Percentiles rank a stretch among this genome's conserved stretches.
phyloP scores from a whole-genome alignment of 495 filamentous ascomycete genomes.

The Penicillium paradoxum region DNA sequence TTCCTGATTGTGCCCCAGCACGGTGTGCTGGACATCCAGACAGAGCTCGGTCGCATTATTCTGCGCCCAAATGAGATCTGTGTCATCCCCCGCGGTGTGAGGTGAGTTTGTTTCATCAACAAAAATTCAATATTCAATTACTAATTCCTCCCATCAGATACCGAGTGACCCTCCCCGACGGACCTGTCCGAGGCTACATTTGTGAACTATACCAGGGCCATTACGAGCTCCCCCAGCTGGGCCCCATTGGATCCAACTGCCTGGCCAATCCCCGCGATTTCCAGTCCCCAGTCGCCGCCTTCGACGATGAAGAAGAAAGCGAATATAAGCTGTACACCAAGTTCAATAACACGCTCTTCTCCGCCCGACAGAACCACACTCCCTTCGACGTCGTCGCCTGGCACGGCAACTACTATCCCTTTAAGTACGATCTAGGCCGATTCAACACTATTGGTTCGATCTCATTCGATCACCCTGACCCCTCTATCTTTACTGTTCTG shows the following conservation, averaged over 20 bases:
- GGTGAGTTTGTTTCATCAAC: conserved; percentile 12
- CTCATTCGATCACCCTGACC: conserved; percentile 76
- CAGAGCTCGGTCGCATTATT: conserved; percentile 77
- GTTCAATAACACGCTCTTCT: conserved; percentile 75
- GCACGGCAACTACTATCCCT: conserved; percentile 74
- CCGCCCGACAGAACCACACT: conserved; percentile 64
- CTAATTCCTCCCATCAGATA: conserved; percentile 44
- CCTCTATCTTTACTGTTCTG: conserved; percentile 77
- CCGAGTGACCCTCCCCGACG: conserved; percentile 60
- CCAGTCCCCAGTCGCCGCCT: conserved; percentile 73
- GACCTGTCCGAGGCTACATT: conserved; percentile 75
- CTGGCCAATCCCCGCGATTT: conserved; percentile 88
- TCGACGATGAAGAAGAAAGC: conserved; percentile 53
- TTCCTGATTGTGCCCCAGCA: conserved; percentile 81
- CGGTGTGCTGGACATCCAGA: conserved; percentile 78
- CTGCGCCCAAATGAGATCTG: conserved; percentile 85
- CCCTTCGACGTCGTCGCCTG: conserved; percentile 84
- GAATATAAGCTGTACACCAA: conserved; percentile 65
- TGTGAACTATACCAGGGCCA: conserved; percentile 84
- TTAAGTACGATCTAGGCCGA: conserved; percentile 80
- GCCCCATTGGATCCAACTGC: conserved; percentile 82
- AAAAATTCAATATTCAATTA: neutral
- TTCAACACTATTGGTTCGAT: conserved; percentile 74
- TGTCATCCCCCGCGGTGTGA: conserved; percentile 78
- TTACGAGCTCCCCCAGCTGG: conserved; percentile 80